phyloP scores from a whole-genome alignment of 805 yeast species.

The Cephaloascus albidus region DNA sequence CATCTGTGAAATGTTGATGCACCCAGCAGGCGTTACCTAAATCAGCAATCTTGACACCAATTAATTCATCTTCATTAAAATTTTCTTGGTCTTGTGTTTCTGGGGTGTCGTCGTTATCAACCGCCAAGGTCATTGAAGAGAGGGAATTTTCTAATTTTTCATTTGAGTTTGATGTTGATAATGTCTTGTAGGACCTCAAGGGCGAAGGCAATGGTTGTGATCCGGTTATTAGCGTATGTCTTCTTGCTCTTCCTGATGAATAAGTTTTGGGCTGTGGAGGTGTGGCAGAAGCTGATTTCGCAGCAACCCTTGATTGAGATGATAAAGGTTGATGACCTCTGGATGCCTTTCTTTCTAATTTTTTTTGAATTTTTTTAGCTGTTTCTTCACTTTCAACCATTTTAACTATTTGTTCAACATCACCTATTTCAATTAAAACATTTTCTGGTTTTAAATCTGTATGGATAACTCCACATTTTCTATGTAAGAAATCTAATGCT shows the following conservation, averaged over 20 bases:
- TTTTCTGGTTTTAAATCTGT: slow-evolving; percentile 72
- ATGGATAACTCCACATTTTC: slow-evolving; percentile 67
- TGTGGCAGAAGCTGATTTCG: slow-evolving; percentile 2
- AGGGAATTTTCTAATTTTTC: slow-evolving; percentile 20
- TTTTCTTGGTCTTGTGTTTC: slow-evolving; percentile 21
- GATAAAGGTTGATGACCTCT: slow-evolving; percentile 7
- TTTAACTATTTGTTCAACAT: slow-evolving; percentile 67
- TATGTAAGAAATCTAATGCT: slow-evolving; percentile 64
- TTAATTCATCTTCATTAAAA: slow-evolving; percentile 44
- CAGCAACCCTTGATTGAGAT: slow-evolving; percentile 1
- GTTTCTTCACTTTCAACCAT: slow-evolving; percentile 55
- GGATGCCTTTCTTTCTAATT: slow-evolving; percentile 27
- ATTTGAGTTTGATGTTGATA: slow-evolving; percentile 2
- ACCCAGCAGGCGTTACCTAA: slow-evolving; percentile 87
- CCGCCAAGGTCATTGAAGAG: slow-evolving; percentile 27
- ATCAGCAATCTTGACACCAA: slow-evolving; percentile 85
- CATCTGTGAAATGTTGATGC: slow-evolving; percentile 74
- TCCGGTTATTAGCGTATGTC: slow-evolving; percentile 76
- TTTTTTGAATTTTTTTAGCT: slow-evolving; percentile 34
- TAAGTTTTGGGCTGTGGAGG: slow-evolving; percentile 6
- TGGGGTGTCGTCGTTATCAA: slow-evolving; percentile 15
- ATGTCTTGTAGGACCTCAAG: slow-evolving; percentile 34
- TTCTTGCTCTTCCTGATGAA: slow-evolving; percentile 43
- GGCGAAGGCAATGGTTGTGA: slow-evolving; percentile 94
- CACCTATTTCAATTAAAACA: slow-evolving; percentile 72